A percentile compares a stretch with the other conserved stretches of the same genome.
These are phyloP conservation scores for Xylaria sp. DNA, from an alignment of 2,329 filamentous ascomycete species.

Conservation along the genomic window DNA sequence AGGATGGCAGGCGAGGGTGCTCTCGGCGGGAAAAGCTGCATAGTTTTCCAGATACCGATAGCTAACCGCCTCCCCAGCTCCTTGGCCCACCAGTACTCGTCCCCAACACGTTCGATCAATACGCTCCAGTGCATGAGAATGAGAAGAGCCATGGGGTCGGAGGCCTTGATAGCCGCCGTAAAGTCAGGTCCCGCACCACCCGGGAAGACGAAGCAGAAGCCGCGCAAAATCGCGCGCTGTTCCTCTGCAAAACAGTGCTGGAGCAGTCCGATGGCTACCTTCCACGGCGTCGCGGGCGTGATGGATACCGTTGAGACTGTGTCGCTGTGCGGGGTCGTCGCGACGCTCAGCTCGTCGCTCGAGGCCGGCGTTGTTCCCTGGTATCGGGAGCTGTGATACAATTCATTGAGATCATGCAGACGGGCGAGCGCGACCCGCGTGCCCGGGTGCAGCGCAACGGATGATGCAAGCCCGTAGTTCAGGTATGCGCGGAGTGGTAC, in stretches of 20 bases:
- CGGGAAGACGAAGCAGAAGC: constrained; percentile 50
- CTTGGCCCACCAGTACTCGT: constrained; percentile 44
- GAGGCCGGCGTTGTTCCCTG: constrained; percentile 23
- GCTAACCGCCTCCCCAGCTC: constrained; percentile 42
- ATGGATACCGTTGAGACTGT: constrained; percentile 9
- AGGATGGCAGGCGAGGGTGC: constrained; percentile 30
- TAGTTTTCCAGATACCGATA: constrained; percentile 43
- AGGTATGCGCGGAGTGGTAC: constrained; percentile 43
- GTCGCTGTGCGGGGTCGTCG: constrained; percentile 21
- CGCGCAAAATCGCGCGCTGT: constrained; percentile 47
- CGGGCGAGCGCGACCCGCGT: constrained; percentile 40
- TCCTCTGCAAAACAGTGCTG: constrained; percentile 52
- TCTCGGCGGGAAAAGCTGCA: constrained; percentile 33
- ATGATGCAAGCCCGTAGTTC: constrained; percentile 40
- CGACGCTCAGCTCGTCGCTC: constrained; percentile 29
- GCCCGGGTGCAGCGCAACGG: constrained; percentile 40
- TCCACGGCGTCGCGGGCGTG: constrained; percentile 35
- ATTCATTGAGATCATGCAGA: constrained; percentile 41
- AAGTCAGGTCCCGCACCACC: constrained; percentile 49
- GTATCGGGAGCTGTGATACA: constrained; percentile 34
- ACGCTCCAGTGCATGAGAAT: constrained; percentile 54
- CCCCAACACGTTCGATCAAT: constrained; percentile 45
- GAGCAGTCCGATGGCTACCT: constrained; percentile 43
- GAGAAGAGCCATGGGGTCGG: constrained; percentile 52
- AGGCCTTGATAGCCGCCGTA: constrained; percentile 45